Conservation (phyloP, 2,329 filamentous ascomycete species). For the Fusarium sp. region DNA sequence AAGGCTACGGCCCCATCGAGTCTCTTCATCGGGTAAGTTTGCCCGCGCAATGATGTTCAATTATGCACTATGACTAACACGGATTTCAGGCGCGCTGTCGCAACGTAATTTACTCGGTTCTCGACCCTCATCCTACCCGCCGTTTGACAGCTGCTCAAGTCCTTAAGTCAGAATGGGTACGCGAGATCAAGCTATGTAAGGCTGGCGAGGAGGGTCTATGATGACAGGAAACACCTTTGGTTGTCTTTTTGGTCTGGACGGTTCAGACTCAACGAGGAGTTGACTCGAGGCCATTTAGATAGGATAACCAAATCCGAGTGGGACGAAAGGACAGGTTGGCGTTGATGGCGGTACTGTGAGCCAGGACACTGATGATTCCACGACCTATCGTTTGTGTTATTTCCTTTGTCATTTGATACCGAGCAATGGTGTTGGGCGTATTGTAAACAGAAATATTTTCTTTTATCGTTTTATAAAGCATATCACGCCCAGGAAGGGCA, state of each 20-base stretch:
- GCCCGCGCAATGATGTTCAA: neutral
- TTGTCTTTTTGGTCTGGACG: neutral
- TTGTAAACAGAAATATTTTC: constrained; percentile 41
- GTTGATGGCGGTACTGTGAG: constrained; percentile 18
- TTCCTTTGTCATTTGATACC: constrained; percentile 44
- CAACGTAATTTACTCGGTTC: constrained; percentile 98
- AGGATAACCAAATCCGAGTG: constrained; percentile 14
- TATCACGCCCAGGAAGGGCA: constrained; percentile 19
- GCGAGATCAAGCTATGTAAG: constrained; percentile 96
- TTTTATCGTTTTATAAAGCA: constrained; percentile 25
- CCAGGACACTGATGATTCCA: constrained; percentile 42
- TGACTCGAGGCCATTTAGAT: constrained; percentile 16
- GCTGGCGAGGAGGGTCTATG: constrained; percentile 95
- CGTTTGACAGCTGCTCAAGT: constrained; percentile 97
- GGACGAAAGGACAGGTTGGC: constrained; percentile 30
- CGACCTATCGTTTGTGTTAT: constrained; percentile 40
- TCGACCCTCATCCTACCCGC: constrained; percentile 91
- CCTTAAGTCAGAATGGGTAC: constrained; percentile 97
- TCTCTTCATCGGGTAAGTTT: constrained; percentile 87
- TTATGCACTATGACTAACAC: constrained; percentile 23
- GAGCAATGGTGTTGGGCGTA: constrained; percentile 51
- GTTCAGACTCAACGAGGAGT: constrained; percentile 9
- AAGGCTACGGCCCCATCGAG: constrained; percentile 96
- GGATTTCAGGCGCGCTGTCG: constrained; percentile 84
- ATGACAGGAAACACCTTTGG: neutral